Evolutionary conservation across 2,329 filamentous ascomycete genomes (phyloP), one percentile per base, ranked within the genome.

Genomic region (Lachnum nothofagi): DNA sequence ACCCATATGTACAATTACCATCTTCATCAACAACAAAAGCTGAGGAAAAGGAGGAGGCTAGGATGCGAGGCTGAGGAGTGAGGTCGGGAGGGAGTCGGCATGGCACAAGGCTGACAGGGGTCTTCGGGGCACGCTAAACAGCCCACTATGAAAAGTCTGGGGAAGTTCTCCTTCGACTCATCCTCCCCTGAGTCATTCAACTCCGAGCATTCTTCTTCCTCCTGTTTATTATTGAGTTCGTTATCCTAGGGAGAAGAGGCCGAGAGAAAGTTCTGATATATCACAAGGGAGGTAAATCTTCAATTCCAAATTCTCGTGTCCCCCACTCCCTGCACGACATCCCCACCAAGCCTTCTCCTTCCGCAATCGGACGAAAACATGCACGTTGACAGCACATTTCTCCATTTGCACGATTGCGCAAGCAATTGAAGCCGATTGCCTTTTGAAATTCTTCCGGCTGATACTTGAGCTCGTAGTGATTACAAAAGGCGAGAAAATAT

Each of bases 91-190:
- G 19, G 12, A 10, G 23, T 38, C 24, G 27, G 38, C 38, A 40
- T 22, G 22, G 29, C 7, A 23, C 48, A 43, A 40, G 45, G 35
- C 45, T 45, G 45, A 37, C 22, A 29, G 9, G 12, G 24, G 29
- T 42, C 20, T 23, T 43, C n/a, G 20, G 37, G 39, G 24, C 22
- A 34, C 27, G 33, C 42, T 44, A 44, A 35, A 44, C 27, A 43
- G 37, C 45, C 49, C 49, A 42, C 44, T 38, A 44, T 34, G 40
- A 25, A 52, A 52, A 52, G 39, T 46, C 49, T 34, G 46, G 49
- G 49, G 49, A 51, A 51, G 48, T 29, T 37, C 12, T 7, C 10
- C 8, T 12, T 6, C 12, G 25, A 27, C 25, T 27, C 23, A 22
- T 31, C 14, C 24, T 17, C 24, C 23, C 19, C 48, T 52, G 49